Conservation (phyloP, 2,329 filamentous ascomycete genomes). For the Curvularia sp. region DNA sequence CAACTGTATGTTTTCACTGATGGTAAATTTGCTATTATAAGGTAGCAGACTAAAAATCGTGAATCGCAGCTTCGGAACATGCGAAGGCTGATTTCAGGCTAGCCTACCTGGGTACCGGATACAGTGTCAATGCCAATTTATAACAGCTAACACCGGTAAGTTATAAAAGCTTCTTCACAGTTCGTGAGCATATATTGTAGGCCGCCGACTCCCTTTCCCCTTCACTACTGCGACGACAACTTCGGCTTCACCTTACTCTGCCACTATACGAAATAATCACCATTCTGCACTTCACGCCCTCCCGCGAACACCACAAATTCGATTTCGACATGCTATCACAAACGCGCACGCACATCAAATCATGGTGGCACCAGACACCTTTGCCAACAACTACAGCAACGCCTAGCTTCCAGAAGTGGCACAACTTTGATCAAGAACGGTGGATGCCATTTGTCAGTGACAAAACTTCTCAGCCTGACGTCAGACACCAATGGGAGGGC, state of each 20-base stretch:
- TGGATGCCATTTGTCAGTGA: slow-evolving; percentile 1
- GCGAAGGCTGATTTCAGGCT: no score
- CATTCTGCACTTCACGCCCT: not conserved
- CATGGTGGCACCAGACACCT: slow-evolving; percentile 15
- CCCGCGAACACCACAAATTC: not conserved
- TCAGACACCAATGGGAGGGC: slow-evolving; percentile 7
- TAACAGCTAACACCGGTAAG: no score
- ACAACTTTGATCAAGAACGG: not conserved
- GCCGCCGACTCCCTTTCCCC: not conserved
- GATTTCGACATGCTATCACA: slow-evolving; percentile 12
- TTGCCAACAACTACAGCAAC: slow-evolving; percentile 4
- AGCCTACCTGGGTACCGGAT: not conserved
- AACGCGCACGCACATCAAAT: not conserved
- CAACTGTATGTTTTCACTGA: no score
- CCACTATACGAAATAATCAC: not conserved
- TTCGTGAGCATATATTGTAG: not conserved
- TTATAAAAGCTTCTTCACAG: not conserved
- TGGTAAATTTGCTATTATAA: no score
- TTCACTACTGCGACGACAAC: not conserved
- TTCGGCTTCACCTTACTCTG: not conserved
- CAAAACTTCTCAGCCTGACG: not conserved
- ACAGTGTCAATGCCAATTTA: not conserved
- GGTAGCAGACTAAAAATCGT: no score
- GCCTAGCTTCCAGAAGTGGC: slow-evolving; percentile 13
- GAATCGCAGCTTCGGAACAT: no score